Evolutionary conservation across 2,329 filamentous ascomycete genomes (phyloP).

Genomic region (Paracoccidioides brasiliensis): DNA sequence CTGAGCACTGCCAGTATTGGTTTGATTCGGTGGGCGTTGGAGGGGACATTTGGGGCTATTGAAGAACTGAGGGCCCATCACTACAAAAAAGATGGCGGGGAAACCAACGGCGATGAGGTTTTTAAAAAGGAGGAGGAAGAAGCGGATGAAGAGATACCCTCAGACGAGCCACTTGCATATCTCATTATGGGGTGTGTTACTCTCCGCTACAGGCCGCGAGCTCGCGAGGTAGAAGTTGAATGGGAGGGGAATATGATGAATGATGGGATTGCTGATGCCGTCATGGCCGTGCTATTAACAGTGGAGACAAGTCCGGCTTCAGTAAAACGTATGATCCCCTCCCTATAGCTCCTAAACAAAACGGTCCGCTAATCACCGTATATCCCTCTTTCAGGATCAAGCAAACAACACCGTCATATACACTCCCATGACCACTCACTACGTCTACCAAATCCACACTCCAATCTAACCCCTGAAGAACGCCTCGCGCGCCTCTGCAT

Average conservation of each 20-base stretch:
- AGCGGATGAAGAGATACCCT: constrained; percentile 34
- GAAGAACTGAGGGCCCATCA: constrained; percentile 35
- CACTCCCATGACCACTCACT: constrained; percentile 32
- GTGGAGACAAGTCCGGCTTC: constrained; percentile 91
- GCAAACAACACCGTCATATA: constrained; percentile 36
- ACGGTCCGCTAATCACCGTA: constrained; percentile 15
- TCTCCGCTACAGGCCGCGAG: constrained; percentile 57
- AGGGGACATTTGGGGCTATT: constrained; percentile 84
- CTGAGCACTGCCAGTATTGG: constrained; percentile 81
- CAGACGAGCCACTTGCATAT: constrained; percentile 33
- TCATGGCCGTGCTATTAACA: constrained; percentile 82
- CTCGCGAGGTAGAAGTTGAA: constrained; percentile 75
- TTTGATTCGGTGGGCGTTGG: constrained; percentile 83
- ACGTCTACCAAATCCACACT: constrained; percentile 55
- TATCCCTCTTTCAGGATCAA: constrained; percentile 37
- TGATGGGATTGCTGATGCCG: constrained; percentile 92
- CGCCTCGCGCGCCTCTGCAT: constrained; percentile 76
- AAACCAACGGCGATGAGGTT: constrained; percentile 6
- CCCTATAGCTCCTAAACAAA: constrained; percentile 8
- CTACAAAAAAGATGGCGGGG: constrained; percentile 15
- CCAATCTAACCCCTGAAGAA: constrained; percentile 57
- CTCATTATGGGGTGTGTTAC: constrained; percentile 81
- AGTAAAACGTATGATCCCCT: constrained; percentile 58
- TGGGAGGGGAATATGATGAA: constrained; percentile 99
- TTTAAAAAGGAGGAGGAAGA: constrained; percentile 25